Base-by-base conservation (phyloP, 2,329 filamentous ascomycete genomes). In the Penicillium hesseltinei region DNA sequence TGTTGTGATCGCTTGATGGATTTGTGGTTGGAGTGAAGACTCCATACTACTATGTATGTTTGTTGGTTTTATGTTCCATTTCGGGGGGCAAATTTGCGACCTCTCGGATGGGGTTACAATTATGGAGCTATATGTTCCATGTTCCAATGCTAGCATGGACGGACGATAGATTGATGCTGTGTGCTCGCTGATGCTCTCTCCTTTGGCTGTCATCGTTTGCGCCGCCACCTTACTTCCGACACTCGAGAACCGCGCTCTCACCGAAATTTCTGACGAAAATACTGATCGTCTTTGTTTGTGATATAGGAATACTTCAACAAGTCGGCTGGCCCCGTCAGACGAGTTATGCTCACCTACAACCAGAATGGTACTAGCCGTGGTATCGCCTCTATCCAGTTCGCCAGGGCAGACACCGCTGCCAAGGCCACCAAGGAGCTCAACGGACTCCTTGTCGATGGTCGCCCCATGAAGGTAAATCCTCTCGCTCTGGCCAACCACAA, bases 281-380 rank as follows among this genome's bases (percentile, higher is more conserved):
- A 79, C 79, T 81, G 69, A 81, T 80, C 66, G 62, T 71, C 60
- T 67, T 54, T 23, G 31, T 68, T 81, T 76, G 77, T 78, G 76
- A 77, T 77, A 78, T 91, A 99, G 94, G 94, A 99, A 81, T 99
- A 97, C 79, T 97, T 99, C 77, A 80, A 83, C 72, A 88, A 91
- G 73, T 89, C 90, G 69, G 87, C 96, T 75, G 93, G 92, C 67
- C 85, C 89, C 63, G 90, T 97, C 78, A 97, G 95, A 84, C 89
- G 85, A 77, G 91, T 95, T 63, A 88, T 94, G 68, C 82, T 99
- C 69, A 91, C 90, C 51, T 99, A 99, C 78, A 94, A 93, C 70
- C 91, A 93, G 63, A 91, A 90, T 73, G 93, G 93, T 63, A 85
- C 88, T 67, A 97, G 92, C 83, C 90, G 92, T 73, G 94, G 94